Base-by-base conservation (phyloP, 2,329 filamentous ascomycete species). In the Fusarium sp. region DNA sequence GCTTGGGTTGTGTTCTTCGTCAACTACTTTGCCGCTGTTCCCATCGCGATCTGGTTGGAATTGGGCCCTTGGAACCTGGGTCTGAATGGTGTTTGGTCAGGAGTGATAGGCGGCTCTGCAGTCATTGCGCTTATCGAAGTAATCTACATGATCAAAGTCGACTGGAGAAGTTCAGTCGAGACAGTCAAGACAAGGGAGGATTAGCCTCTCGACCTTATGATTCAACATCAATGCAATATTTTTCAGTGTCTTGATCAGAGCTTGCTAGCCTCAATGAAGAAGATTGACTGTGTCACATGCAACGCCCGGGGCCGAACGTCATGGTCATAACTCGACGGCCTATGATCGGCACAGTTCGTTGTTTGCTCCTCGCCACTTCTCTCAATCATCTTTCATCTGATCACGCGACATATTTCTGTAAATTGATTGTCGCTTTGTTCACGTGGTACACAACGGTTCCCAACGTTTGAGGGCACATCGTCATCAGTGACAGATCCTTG, bases 21-120 rank as follows among this genome's bases (percentile, higher is more conserved):
- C 17, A 75, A 75, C 22, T 75, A 75, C n/a, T 20, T 75, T 1
- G 61, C 58, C 8, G 72, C 72, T 4, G 72, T 75, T 18, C 72
- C 72, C 2, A 30, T 75, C 1, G 72, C 72, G 0, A 20, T 75
- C 5, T 75, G 69, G 69, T 2, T 75, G 2, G 72, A 73, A 3
- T 6, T 75, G 7, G 72, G 72, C 1, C 53, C 69, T 17, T 42
- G 32, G 6, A 12, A 58, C 3, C 32, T 66, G 9, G 72, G 69
- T 0, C 3, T 74, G 12, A 69, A 69, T 4, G 72, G 72, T 11
- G 64, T 74, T 17, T 74, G 72, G 72, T 58, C 59, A 14, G 72
- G 72, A 28, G 36, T 74, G 22, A 74, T 74, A 13, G 54, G 61
- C 17, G 66, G 70, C 1, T 59, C 42, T 18, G 44, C 14, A 1